Percentiles rank a stretch among this genome's conserved stretches.
Conservation (phyloP, 1,139 yeast species). For the Saccharomyces hybrid region DNA sequence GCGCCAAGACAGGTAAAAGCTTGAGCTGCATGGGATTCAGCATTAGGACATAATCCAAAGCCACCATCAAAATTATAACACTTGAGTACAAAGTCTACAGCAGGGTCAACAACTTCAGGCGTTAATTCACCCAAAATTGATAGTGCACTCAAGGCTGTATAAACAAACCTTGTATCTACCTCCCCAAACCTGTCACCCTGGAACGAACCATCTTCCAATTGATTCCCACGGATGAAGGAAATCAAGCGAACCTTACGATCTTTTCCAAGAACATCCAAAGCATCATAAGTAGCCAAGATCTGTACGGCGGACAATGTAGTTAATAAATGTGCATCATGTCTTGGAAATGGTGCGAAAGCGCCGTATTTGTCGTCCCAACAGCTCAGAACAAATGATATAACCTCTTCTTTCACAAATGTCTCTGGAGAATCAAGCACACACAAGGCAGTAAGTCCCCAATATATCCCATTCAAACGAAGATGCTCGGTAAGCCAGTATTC, state of each 20-base stretch:
- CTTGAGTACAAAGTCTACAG: conserved; percentile 53
- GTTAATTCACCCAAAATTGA: conserved; percentile 60
- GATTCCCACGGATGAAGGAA: conserved; percentile 49
- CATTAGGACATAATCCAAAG: conserved; percentile 88
- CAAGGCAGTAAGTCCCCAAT: conserved; percentile 89
- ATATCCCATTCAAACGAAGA: conserved; percentile 79
- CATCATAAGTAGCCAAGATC: conserved; percentile 58
- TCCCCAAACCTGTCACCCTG: conserved; percentile 91
- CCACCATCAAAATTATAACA: conserved; percentile 96
- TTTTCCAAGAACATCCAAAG: conserved; percentile 37
- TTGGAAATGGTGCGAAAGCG: conserved; percentile 86
- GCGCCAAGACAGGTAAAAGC: conserved; percentile 82
- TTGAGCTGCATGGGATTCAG: conserved; percentile 93
- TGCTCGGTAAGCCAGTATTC: conserved; percentile 92
- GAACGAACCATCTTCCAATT: conserved; percentile 67
- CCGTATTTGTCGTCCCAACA: conserved; percentile 61
- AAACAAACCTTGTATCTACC: conserved; percentile 83
- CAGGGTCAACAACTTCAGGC: conserved; percentile 52
- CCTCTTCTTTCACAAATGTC: conserved; percentile 53
- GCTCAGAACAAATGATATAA: conserved; percentile 56
- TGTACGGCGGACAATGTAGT: conserved; percentile 86
- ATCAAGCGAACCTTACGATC: conserved; percentile 35
- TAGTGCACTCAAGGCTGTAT: conserved; percentile 69
- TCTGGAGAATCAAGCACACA: conserved; percentile 50
- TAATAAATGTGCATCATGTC: conserved; percentile 84